phyloP scores from a whole-genome alignment of 192 early-diverging fungal genomes.

The Gonapodya sp. region DNA sequence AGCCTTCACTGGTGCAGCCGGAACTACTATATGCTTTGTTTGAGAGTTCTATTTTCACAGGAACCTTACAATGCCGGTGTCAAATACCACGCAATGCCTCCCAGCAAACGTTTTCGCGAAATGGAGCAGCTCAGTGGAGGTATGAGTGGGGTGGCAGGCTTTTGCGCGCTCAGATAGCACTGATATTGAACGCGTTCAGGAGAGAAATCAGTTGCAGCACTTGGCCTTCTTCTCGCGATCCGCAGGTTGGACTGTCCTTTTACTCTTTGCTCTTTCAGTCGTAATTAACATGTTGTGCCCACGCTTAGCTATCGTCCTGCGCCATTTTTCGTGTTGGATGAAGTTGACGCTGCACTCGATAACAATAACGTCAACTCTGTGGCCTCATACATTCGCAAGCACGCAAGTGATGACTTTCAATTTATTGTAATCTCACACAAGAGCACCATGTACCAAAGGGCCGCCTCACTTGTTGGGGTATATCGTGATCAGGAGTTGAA shows the following conservation, averaged over 20 bases:
- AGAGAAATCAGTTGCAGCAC: conserved; percentile 95
- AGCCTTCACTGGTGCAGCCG: conserved; percentile 4
- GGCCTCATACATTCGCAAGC: conserved; percentile 77
- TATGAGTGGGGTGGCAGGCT: background rate
- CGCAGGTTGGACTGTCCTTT: conserved; percentile 42
- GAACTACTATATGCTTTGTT: background rate
- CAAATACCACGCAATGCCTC: conserved; percentile 98
- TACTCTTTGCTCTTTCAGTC: background rate
- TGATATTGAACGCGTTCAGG: conserved; percentile 38
- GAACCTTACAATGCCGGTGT: conserved; percentile 91
- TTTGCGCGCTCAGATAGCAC: background rate
- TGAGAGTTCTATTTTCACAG: conserved; percentile 12
- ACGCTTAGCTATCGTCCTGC: conserved; percentile 70
- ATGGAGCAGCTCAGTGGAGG: conserved; percentile 94
- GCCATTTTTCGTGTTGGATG: conserved; percentile 98
- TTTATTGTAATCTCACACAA: conserved; percentile 99
- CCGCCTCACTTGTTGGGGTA: conserved; percentile 88
- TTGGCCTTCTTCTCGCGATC: conserved; percentile 94
- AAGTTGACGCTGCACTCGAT: conserved; percentile 97
- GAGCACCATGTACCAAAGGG: conserved; percentile 85
- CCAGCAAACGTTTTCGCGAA: conserved; percentile 97
- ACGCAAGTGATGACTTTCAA: conserved; percentile 61
- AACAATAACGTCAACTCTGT: conserved; percentile 92
- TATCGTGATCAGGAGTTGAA: conserved; percentile 81
- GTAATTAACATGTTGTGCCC: background rate